Evolutionary conservation across 805 yeast genomes (phyloP).

Genomic region (Limtongia smithiae): DNA sequence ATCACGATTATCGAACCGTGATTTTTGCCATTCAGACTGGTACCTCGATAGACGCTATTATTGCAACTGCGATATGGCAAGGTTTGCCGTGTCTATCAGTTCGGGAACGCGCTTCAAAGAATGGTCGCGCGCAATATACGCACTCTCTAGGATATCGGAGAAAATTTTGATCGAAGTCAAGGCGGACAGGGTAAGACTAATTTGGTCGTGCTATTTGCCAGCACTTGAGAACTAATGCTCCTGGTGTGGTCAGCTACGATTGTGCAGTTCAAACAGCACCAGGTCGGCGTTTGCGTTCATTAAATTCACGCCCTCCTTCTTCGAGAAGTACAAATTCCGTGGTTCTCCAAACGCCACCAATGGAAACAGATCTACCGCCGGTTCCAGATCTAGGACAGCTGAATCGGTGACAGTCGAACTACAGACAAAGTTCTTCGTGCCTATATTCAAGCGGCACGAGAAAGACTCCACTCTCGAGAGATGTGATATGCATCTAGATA

Average conservation of each 20-base stretch:
- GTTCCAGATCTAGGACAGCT: background rate
- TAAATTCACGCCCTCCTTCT: conserved; percentile 8
- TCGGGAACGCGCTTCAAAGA: conserved; percentile 17
- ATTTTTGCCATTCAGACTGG: no score
- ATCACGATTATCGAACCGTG: no score
- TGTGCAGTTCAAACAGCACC: conserved; percentile 13
- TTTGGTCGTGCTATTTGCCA: no score
- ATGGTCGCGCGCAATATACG: conserved; percentile 23
- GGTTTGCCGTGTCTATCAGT: conserved; percentile 18
- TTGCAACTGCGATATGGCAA: conserved; percentile 19
- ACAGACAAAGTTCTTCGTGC: conserved; percentile 16
- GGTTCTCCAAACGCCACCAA: background rate
- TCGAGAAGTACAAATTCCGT: conserved; percentile 7
- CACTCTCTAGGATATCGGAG: conserved; percentile 19
- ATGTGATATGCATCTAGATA: conserved; percentile 20
- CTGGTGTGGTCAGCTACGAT: conserved; percentile 1
- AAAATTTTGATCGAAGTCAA: conserved; percentile 11
- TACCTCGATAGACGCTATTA: no score
- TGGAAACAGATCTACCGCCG: background rate
- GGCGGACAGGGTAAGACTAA: conserved; percentile 8
- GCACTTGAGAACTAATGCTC: no score
- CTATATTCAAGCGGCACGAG: conserved; percentile 25
- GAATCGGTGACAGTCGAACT: conserved; percentile 9
- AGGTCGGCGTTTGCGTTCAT: conserved; percentile 18
- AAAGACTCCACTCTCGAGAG: conserved; percentile 16